These are phyloP conservation scores for Suillus cothurnatus DNA, from an alignment of 768 basidiomycete species.

Conservation along the genomic window DNA sequence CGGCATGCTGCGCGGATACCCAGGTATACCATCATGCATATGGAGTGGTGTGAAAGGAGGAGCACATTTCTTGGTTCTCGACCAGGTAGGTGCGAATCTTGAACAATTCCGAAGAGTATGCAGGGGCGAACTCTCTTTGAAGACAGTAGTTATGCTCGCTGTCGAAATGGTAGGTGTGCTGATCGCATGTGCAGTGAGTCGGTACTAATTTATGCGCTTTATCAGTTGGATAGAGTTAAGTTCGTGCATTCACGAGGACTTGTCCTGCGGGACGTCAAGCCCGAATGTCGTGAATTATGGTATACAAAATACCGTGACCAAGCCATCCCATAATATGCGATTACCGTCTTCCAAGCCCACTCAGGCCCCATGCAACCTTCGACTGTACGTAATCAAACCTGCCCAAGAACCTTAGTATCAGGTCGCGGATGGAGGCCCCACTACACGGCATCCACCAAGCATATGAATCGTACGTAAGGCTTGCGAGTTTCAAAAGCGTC, in stretches of 20 bases:
- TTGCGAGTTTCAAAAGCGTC: conserved; percentile 25
- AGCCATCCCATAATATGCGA: background rate
- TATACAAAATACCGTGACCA: background rate
- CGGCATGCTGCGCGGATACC: conserved; percentile 12
- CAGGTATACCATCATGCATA: conserved; percentile 16
- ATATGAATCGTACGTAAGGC: conserved; percentile 23
- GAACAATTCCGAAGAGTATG: conserved; percentile 18
- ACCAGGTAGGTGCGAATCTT: conserved; percentile 23
- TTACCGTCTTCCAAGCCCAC: conserved; percentile 29
- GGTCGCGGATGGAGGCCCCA: conserved; percentile 27
- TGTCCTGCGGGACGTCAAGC: too few species aligned
- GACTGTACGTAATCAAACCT: conserved; percentile 18
- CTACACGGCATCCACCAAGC: conserved; percentile 30
- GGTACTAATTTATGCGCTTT: too few species aligned
- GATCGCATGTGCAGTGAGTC: background rate
- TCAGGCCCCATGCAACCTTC: conserved; percentile 26
- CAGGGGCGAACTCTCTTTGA: conserved; percentile 19
- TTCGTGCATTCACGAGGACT: too few species aligned
- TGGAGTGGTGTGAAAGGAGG: conserved; percentile 17
- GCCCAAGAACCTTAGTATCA: conserved; percentile 25
- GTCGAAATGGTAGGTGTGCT: conserved; percentile 22
- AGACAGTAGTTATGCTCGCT: conserved; percentile 25
- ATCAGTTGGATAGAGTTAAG: too few species aligned
- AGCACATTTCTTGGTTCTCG: conserved; percentile 21
- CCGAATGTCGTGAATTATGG: too few species aligned